Evolutionary conservation across 2,329 filamentous ascomycete species (phyloP).

Genomic region (Phialemonium atrogriseum): DNA sequence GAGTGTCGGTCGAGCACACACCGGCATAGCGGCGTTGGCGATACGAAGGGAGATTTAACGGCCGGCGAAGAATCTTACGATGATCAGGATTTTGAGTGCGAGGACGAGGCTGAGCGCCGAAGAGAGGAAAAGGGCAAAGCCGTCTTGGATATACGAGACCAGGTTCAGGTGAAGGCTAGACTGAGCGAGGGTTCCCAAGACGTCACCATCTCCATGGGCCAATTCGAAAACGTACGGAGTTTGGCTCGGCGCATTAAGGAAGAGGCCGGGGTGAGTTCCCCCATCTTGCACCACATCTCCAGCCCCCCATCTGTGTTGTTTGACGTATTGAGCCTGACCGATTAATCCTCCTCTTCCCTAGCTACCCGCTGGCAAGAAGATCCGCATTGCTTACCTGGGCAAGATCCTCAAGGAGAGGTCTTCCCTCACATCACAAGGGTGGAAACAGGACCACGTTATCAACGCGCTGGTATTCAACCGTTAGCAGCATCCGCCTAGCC

Average conservation of each 20-base stretch:
- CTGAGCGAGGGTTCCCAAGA: conserved; percentile 62
- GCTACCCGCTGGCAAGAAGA: conserved; percentile 48
- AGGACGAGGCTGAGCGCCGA: conserved; percentile 15
- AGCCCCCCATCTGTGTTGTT: neutral
- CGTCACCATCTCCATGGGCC: conserved; percentile 47
- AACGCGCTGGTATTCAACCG: conserved; percentile 63
- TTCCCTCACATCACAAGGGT: conserved; percentile 61
- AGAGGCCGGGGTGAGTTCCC: conserved; percentile 49
- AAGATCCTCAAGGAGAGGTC: conserved; percentile 65
- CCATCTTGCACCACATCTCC: neutral
- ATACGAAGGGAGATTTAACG: conserved; percentile 18
- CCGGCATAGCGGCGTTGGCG: conserved; percentile 12
- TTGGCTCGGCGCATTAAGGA: conserved; percentile 56
- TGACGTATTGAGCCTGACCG: neutral
- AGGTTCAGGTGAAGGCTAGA: conserved; percentile 50
- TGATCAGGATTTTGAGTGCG: conserved; percentile 6
- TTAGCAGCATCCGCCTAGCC: too few species aligned
- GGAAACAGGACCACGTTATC: conserved; percentile 65
- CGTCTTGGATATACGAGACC: conserved; percentile 34
- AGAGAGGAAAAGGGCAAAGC: conserved; percentile 48
- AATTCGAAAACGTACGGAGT: conserved; percentile 54
- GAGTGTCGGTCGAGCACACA: conserved; percentile 9
- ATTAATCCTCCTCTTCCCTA: conserved; percentile 24
- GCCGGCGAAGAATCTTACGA: conserved; percentile 15
- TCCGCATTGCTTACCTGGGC: conserved; percentile 74